These are phyloP conservation scores for Clohesyomyces aquaticus DNA, from an alignment of 495 filamentous ascomycete genomes.

Conservation along the genomic window DNA sequence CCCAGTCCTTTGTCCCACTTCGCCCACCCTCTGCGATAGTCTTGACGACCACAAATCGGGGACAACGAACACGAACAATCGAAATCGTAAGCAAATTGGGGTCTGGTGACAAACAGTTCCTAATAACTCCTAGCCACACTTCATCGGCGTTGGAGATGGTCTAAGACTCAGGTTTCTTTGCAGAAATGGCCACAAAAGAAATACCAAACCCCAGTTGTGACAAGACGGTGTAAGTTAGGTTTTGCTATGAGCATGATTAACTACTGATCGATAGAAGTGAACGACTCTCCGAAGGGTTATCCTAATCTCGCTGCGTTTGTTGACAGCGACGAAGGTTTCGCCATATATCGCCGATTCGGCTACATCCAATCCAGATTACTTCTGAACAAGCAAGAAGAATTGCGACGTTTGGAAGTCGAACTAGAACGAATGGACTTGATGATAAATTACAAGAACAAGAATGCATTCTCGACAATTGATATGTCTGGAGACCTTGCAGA, in stretches of 20 bases:
- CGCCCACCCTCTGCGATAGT: not conserved
- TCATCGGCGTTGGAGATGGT: not conserved
- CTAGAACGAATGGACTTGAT: slow-evolving; percentile 33
- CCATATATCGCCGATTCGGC: slow-evolving; percentile 44
- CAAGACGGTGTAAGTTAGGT: not conserved
- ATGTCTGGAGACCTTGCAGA: slow-evolving; percentile 10
- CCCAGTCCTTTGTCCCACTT: not conserved
- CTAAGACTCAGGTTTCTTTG: not conserved
- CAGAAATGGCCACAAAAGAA: not conserved
- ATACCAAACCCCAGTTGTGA: not conserved
- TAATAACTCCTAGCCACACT: not conserved
- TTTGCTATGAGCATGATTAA: not conserved
- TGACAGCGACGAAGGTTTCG: slow-evolving; percentile 45
- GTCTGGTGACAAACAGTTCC: not conserved
- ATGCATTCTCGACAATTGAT: slow-evolving; percentile 18
- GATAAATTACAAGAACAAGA: slow-evolving; percentile 12
- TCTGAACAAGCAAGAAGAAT: slow-evolving; percentile 41
- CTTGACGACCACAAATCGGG: not conserved
- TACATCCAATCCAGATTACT: slow-evolving; percentile 44
- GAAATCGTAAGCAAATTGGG: not conserved
- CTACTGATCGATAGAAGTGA: slow-evolving; percentile 5
- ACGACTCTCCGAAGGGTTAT: slow-evolving; percentile 35
- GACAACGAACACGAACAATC: not conserved
- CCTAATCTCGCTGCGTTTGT: slow-evolving; percentile 42
- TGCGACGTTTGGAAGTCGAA: slow-evolving; percentile 38